A percentile compares a stretch with the other conserved stretches of the same genome.
phyloP scores from a whole-genome alignment of 1,139 yeast species.

The Yamadazyma oceani region DNA sequence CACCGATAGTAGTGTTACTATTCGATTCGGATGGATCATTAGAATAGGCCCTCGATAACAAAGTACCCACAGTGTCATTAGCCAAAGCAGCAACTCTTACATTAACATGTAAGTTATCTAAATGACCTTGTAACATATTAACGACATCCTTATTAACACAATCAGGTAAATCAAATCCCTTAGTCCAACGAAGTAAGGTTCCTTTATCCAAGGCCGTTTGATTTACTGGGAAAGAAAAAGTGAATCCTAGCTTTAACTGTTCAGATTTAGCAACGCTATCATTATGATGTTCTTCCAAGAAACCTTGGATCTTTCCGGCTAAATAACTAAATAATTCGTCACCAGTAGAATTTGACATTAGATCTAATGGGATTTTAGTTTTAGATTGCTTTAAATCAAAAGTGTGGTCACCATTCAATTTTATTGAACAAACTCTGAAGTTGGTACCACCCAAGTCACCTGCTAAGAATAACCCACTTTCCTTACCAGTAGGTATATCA shows the following conservation, averaged over 20 bases:
- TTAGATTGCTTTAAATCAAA: conserved; percentile 72
- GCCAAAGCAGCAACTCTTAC: conserved; percentile 86
- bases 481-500: conserved; percentile 76
- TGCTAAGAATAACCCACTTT: conserved; percentile 73
- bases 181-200: conserved; percentile 88
- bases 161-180: conserved; percentile 85
- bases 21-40: conserved; percentile 55
- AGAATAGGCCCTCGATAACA: conserved; percentile 84
- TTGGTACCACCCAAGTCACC: conserved; percentile 90
- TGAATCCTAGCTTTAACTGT: conserved; percentile 75
- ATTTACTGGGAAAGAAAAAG: conserved; percentile 88
- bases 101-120: conserved; percentile 58
- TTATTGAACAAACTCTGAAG: conserved; percentile 84
- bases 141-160: conserved; percentile 84
- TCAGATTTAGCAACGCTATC: conserved; percentile 17
- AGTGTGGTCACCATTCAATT: conserved; percentile 77
- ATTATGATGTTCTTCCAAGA: conserved; percentile 61
- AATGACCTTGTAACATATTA: conserved; percentile 62
- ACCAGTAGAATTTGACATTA: conserved; percentile 57
- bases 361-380: conserved; percentile 67
- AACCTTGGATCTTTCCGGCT: conserved; percentile 65
- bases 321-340: conserved; percentile 67
- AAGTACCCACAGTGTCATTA: conserved; percentile 92
- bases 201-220: conserved; percentile 82
- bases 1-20: conserved; percentile 76